Conservation (phyloP, 1,284 basidiomycete species). For the Jaminaea rosea region DNA sequence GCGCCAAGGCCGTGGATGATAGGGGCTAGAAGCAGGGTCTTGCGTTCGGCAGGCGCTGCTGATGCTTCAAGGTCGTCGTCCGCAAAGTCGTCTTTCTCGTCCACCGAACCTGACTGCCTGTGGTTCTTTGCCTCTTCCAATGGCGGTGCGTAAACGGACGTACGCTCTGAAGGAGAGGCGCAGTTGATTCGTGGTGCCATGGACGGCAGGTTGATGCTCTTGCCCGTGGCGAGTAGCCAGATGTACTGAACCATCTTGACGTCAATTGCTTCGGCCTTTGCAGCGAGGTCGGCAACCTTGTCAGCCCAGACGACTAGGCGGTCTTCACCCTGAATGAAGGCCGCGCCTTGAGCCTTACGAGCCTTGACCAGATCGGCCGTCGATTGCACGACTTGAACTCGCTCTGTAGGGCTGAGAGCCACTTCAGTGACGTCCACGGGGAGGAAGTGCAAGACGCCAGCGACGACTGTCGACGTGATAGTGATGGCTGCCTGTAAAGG, state of each 20-base stretch:
- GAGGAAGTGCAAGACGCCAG: conserved; percentile 54
- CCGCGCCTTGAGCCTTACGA: conserved; percentile 73
- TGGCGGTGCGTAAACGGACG: no score
- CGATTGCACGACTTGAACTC: conserved; percentile 47
- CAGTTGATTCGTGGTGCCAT: no score
- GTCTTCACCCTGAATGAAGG: conserved; percentile 68
- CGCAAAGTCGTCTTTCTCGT: no score
- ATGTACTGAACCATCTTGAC: conserved; percentile 70
- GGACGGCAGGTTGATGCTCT: no score
- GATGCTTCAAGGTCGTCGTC: no score
- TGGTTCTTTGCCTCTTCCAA: no score
- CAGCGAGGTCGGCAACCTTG: conserved; percentile 51
- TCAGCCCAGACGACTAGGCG: conserved; percentile 70
- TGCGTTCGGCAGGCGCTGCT: no score
- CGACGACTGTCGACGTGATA: conserved; percentile 69
- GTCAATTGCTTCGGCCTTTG: conserved; percentile 56
- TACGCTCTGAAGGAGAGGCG: no score
- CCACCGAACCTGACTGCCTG: no score
- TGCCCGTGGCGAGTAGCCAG: conserved; percentile 50
- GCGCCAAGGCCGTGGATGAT: conserved; percentile 65
- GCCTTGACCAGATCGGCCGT: conserved; percentile 60
- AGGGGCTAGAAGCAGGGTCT: conserved; percentile 64
- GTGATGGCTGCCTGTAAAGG: conserved; percentile 55
- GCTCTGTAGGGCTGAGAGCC: conserved; percentile 20
- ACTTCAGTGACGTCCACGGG: conserved; percentile 44